Base-by-base conservation (phyloP, 2,329 filamentous ascomycete genomes). In the Dothistroma septosporum region DNA sequence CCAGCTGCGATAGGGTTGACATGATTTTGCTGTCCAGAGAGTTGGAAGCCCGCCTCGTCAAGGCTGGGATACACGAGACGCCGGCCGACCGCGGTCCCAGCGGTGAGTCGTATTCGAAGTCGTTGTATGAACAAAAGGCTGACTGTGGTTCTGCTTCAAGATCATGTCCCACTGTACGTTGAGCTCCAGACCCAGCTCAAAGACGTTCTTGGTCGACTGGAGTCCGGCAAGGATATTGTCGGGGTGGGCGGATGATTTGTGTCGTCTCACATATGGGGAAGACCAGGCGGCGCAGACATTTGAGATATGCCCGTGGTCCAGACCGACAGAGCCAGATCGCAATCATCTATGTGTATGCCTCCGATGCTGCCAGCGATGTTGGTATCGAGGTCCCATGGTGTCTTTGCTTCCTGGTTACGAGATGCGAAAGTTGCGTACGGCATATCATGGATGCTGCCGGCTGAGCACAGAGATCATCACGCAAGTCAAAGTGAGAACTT, bases 1-100 rank as follows among this genome's bases (percentile, higher is more conserved):
- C 67, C 8, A 83, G 79, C 58, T 83, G 80, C 68, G 82, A 85
- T 72, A 71, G 81, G 32, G 81, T 84, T 1, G 82, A 85, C 66
- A 73, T 82, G 68, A 76, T 82, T 22, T 70, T 85, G 58, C 74
- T 76, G 19, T 82, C 78, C 4, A 72, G 64, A 54, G 61, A 52
- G 0, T 63, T 82, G 10, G 75, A 76, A 57, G 74, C 73, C 4
- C 66, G 69, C 54, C 60, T 81, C 4, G 68, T 59, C 14, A 70
- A 66, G 14, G 75, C 74, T 50, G 77, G 75, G 4, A 79, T 81
- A 16, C 69, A 76, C 59, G 77, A 78, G 31, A 77, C 69, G 24
- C 64, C 73, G 16, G 67, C 62, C 61, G 82, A 83, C 61, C 73
- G 82, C 44, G 81, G 80, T 0, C 75, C 77, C 1, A 83, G 81